Conservation (phyloP, 805 yeast species). For the Candida coleopterorum region DNA sequence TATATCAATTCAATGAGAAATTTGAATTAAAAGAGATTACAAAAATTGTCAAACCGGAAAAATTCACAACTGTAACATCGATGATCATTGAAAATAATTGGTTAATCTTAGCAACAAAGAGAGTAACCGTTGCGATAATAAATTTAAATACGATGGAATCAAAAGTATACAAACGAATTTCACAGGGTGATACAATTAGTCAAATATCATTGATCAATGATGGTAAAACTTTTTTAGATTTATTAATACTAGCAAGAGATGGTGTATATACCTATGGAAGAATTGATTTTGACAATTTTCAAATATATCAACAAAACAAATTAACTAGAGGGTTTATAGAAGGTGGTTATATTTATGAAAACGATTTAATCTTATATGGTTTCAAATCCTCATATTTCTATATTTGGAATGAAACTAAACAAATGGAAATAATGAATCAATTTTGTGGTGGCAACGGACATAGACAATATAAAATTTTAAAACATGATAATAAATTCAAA, state of each 20-base stretch:
- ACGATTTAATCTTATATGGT: constrained; percentile 61
- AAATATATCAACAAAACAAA: constrained; percentile 51
- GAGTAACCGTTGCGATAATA: constrained; percentile 59
- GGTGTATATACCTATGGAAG: constrained; percentile 50
- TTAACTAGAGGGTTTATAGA: constrained; percentile 76
- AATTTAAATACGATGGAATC: constrained; percentile 25
- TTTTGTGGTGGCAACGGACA: constrained; percentile 87
- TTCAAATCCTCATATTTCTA: constrained; percentile 77
- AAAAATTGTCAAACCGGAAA: constrained; percentile 35
- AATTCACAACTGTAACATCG: constrained; percentile 55
- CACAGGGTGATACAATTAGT: constrained; percentile 67
- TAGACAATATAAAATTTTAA: constrained; percentile 60
- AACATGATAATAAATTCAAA: constrained; percentile 23
- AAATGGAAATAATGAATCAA: constrained; percentile 63
- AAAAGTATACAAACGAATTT: constrained; percentile 41
- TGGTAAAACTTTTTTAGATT: constrained; percentile 12
- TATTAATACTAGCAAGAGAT: constrained; percentile 57
- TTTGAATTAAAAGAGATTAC: constrained; percentile 24
- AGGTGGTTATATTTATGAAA: constrained; percentile 49
- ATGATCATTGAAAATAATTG: constrained; percentile 31
- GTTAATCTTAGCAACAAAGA: constrained; percentile 67
- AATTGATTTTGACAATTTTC: constrained; percentile 11
- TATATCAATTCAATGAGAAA: constrained; percentile 23
- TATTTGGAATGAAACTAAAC: constrained; percentile 76
- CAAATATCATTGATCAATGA: constrained; percentile 39